Evolutionary conservation across 2,329 filamentous ascomycete species (phyloP), one percentile per base, ranked within the genome.

Genomic region (Fusarium metavorans): DNA sequence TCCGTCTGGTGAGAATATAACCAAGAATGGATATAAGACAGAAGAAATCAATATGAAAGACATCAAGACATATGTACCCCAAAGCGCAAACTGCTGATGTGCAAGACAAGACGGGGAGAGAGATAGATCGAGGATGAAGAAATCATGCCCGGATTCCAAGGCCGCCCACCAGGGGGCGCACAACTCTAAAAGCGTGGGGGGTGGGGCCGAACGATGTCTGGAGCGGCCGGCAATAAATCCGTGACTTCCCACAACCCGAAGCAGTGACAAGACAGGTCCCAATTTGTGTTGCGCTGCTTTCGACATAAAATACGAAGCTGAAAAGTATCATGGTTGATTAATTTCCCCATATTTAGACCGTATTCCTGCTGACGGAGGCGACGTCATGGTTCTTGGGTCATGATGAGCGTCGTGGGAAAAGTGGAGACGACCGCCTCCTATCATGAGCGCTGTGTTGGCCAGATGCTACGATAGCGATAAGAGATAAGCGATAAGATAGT

Each of bases 141-240:
- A 74, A 74, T 74, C 68, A 72, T 72, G 41, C n/a, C 41, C 11
- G 68, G 56, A 23, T 50, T 41, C n/a, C 32, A 34, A 60, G 30
- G 71, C 68, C 39, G 34, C 34, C 56, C 6, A 16, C 32, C 34
- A 25, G 34, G 34, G 32, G 34, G 32, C 48, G 11, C 35, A 39
- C 23, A 39, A 37, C 34, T 58, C 56, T 59, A 59, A 41, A 43
- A 25, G 18, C 25, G 57, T 39, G 37, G 52, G 25, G 25, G 57
- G 57, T 41, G 57, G 35, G 35, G 57, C 57, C 35, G 54, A n/a
- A 59, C 13, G 54, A 37, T 34, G 34, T 18, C 37, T 34, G 54
- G 54, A 37, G 32, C 52, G 32, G 56, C 20, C n/a, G 23, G n/a
- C 6, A 18, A 27, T 59, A 27, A 59, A 39, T 23, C 27, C 27